phyloP scores from a whole-genome alignment of 164 flowering plant species.

The Macadamia integrifolia region DNA sequence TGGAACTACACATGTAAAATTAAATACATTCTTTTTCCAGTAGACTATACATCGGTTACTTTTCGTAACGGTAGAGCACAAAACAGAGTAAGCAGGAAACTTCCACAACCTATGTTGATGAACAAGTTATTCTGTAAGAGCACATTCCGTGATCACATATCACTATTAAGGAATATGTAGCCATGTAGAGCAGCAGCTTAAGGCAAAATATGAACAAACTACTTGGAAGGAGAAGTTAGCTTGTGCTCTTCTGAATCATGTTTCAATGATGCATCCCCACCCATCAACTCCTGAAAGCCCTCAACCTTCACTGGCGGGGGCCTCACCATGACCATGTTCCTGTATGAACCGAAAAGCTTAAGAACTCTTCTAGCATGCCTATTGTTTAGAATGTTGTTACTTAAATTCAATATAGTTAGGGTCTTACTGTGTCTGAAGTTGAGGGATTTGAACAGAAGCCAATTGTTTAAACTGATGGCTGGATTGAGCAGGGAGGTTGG shows the following conservation, averaged over 20 bases:
- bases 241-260: constrained; percentile 80
- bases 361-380: neutral
- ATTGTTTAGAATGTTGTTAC: neutral
- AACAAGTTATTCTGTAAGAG: too few species aligned
- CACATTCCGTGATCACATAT: too few species aligned
- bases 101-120: too few species aligned
- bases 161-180: too few species aligned
- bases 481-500: constrained; percentile 46
- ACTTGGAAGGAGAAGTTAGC: constrained; percentile 64
- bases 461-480: constrained; percentile 61
- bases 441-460: constrained; percentile 64
- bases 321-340: constrained; percentile 57
- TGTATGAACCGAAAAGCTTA: constrained; percentile 25
- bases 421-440: constrained; percentile 66
- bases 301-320: constrained; percentile 97
- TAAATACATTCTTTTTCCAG: too few species aligned
- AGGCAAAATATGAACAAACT: constrained; percentile 2
- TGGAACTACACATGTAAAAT: too few species aligned
- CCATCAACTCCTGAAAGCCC: constrained; percentile 96
- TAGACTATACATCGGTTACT: constrained; percentile 14
- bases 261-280: constrained; percentile 76
- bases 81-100: too few species aligned
- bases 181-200: too few species aligned
- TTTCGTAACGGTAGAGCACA: too few species aligned
- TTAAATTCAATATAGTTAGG: neutral